Evolutionary conservation across 202 grass and related monocot genomes (phyloP).

Genomic region (Carex arenaria): DNA sequence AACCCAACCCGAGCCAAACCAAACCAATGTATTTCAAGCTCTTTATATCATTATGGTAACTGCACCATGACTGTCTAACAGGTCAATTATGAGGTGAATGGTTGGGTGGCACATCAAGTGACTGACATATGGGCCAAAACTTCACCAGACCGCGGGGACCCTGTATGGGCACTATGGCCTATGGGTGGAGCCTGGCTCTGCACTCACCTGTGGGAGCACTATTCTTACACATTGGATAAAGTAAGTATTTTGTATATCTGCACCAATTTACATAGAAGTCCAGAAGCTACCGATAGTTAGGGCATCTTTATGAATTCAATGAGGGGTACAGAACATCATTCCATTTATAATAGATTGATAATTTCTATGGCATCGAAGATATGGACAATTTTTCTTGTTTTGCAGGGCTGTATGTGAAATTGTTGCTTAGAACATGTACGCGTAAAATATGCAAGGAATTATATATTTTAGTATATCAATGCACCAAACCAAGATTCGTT

Average conservation of each 20-base stretch:
- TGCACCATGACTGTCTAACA: conserved; percentile 26
- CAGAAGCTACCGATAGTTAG: background rate
- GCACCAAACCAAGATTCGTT: background rate
- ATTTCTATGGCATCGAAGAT: background rate
- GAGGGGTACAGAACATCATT: background rate
- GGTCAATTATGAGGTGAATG: conserved; percentile 75
- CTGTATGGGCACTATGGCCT: conserved; percentile 80
- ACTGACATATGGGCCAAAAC: conserved; percentile 96
- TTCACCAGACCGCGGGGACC: conserved; percentile 68
- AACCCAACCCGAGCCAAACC: background rate
- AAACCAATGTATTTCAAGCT: background rate
- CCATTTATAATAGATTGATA: background rate
- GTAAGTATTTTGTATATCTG: conserved; percentile 34
- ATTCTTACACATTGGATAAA: conserved; percentile 83
- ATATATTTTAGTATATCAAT: background rate
- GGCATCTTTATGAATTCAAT: background rate
- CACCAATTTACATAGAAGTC: background rate
- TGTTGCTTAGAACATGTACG: background rate
- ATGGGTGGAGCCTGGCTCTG: conserved; percentile 96
- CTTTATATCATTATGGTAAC: background rate
- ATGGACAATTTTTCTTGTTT: background rate
- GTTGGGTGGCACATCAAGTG: conserved; percentile 95
- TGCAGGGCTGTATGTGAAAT: background rate
- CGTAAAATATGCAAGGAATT: background rate
- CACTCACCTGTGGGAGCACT: conserved; percentile 95